Evolutionary conservation across 2,329 filamentous ascomycete species (phyloP).

Genomic region (Aureobasidium namibiae): DNA sequence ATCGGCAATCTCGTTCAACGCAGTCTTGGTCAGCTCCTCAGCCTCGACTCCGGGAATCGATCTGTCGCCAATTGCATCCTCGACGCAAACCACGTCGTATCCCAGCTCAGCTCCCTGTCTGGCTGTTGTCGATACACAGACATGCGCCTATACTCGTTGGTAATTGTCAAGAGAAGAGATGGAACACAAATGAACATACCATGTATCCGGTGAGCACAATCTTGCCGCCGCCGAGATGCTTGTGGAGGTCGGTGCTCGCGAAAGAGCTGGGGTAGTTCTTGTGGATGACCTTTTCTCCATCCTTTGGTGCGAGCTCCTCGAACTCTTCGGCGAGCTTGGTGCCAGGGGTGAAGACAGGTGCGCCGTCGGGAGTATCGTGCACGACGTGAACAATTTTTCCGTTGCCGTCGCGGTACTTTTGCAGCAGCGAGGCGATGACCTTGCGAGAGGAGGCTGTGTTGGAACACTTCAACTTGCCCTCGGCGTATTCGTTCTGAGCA

Average conservation of each 20-base stretch:
- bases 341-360: slow-evolving; percentile 57
- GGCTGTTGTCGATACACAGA: slow-evolving; percentile 56
- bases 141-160: slow-evolving; percentile 45
- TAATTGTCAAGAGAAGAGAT: background rate
- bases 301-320: slow-evolving; percentile 46
- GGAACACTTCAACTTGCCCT: slow-evolving; percentile 48
- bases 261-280: slow-evolving; percentile 56
- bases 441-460: slow-evolving; percentile 47
- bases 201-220: slow-evolving; percentile 55
- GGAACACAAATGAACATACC: slow-evolving; percentile 20
- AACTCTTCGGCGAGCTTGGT: slow-evolving; percentile 55
- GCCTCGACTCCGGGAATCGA: slow-evolving; percentile 56
- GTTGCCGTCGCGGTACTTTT: slow-evolving; percentile 49
- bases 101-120: slow-evolving; percentile 52
- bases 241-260: slow-evolving; percentile 51
- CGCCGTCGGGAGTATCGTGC: slow-evolving; percentile 51
- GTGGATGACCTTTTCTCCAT: slow-evolving; percentile 48
- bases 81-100: slow-evolving; percentile 54
- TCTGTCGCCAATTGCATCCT: slow-evolving; percentile 57
- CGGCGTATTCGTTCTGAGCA: slow-evolving; percentile 61
- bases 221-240: slow-evolving; percentile 50
- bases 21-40: slow-evolving; percentile 45
- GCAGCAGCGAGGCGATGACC: slow-evolving; percentile 49
- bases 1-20: slow-evolving; percentile 54
- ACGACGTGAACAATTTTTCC: slow-evolving; percentile 54